These are phyloP conservation scores for Argentina anserina DNA, from an alignment of 306 rosid species.

Conservation along the genomic window DNA sequence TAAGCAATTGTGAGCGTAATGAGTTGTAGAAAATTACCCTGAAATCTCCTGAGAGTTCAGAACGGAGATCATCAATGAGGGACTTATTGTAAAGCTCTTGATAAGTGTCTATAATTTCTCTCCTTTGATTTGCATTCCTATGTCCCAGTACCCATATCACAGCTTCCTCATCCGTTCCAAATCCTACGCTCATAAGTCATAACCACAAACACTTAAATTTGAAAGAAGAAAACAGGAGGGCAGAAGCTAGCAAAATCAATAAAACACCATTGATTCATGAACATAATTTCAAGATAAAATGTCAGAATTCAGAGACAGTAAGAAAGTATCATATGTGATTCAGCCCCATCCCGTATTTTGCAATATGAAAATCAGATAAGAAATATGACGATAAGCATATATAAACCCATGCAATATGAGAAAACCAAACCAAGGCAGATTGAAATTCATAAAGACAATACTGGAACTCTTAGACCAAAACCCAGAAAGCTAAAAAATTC, in stretches of 20 bases:
- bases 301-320: background rate
- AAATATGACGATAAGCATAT: background rate
- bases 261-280: background rate
- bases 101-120: conserved; percentile 66
- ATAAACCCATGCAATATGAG: background rate
- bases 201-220: conserved; percentile 6
- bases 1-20: background rate
- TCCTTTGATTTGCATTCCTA: conserved; percentile 73
- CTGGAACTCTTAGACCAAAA: background rate
- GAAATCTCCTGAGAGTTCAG: conserved; percentile 84
- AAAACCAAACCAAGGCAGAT: background rate
- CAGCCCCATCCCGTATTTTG: too few species aligned
- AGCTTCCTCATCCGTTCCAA: conserved; percentile 58
- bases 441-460: background rate
- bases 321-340: background rate
- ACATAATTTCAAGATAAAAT: background rate
- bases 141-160: conserved; percentile 69
- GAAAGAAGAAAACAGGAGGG: background rate
- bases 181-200: conserved; percentile 45
- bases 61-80: conserved; percentile 53
- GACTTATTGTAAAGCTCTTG: conserved; percentile 69
- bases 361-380: background rate
- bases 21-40: conserved; percentile 42
- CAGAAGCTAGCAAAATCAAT: background rate
- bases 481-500: background rate